A percentile compares a stretch with the other conserved stretches of the same genome.
These are phyloP conservation scores for Glarea lozoyensis DNA, from an alignment of 495 filamentous ascomycete species.

Conservation along the genomic window DNA sequence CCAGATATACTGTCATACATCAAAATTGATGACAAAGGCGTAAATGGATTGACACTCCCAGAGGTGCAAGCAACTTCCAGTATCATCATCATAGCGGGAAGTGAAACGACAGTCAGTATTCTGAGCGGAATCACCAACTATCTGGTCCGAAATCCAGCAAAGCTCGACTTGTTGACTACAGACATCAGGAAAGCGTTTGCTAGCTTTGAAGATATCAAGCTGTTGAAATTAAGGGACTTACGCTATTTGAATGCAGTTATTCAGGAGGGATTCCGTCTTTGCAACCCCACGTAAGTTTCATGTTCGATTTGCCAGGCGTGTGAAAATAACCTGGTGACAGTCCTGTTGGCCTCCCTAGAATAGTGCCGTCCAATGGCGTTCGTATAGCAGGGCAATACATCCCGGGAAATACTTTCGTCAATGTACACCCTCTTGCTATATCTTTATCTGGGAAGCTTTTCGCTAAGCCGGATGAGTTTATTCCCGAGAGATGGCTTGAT, in stretches of 20 bases:
- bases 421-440: neutral
- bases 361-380: constrained; percentile 12
- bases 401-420: constrained; percentile 30
- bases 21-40: neutral
- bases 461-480: neutral
- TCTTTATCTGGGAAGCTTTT: neutral
- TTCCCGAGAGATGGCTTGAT: constrained; percentile 25
- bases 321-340: neutral
- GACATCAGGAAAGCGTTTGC: neutral
- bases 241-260: constrained; percentile 31
- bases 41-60: neutral
- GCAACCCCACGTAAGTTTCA: constrained; percentile 34
- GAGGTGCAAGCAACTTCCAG: constrained; percentile 26
- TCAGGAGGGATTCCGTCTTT: constrained; percentile 20
- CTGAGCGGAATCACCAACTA: constrained; percentile 29
- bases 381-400: constrained; percentile 45
- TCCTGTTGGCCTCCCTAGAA: neutral
- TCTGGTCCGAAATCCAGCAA: constrained; percentile 1
- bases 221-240: constrained; percentile 26
- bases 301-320: constrained; percentile 14
- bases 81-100: constrained; percentile 37
- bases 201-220: constrained; percentile 8
- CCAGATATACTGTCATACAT: neutral
- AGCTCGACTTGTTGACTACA: neutral
- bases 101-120: constrained; percentile 46